Evolutionary conservation across 2,329 filamentous ascomycete species (phyloP), one percentile per base, ranked within the genome.

Genomic region (Pseudopyrenochaeta lycopersici): DNA sequence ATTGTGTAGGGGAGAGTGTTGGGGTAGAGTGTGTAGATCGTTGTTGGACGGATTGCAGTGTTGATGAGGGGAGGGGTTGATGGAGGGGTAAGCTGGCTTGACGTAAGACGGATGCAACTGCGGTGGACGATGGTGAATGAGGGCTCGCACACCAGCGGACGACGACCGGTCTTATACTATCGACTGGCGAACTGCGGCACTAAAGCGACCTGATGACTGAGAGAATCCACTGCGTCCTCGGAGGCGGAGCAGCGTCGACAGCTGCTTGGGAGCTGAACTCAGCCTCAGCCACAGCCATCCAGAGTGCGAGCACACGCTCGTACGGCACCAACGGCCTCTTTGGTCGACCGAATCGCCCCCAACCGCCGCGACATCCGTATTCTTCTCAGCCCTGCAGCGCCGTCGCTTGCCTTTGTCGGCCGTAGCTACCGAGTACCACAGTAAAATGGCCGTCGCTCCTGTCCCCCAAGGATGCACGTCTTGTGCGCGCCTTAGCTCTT

Each of bases 1-100:
- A 84, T 85, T 52, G 32, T 72, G 61, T 39, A 40, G 38, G 55
- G 60, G 27, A 48, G 40, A 38, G 20, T 46, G 31, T 21, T 27
- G n/a, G 18, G 30, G 14, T 30, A 33, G 20, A 43, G 15, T 27
- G 23, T 29, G 23, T 2, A 17, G 14, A 30, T 9, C 15, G 42
- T 20, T 33, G 43, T 51, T 45, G 32, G 21, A 18, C 27, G 18
- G 42, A 35, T 30, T 20, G 23, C 38, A 44, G 38, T 15, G 51
- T 35, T 46, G 46, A 36, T 33, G 62, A 62, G 58, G 52, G 57
- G n/a, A n/a, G n/a, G n/a, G 50, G 41, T 27, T 46, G 49, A 46
- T 49, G 29, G 58, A 62, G 51, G 58, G 49, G 7, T 39, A 23
- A 31, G 31, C 15, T 23, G 27, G 23, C 9, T 5, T 5, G 23